Evolutionary conservation across 1,284 basidiomycete species (phyloP).

Genomic region (Tylopilus sp.): DNA sequence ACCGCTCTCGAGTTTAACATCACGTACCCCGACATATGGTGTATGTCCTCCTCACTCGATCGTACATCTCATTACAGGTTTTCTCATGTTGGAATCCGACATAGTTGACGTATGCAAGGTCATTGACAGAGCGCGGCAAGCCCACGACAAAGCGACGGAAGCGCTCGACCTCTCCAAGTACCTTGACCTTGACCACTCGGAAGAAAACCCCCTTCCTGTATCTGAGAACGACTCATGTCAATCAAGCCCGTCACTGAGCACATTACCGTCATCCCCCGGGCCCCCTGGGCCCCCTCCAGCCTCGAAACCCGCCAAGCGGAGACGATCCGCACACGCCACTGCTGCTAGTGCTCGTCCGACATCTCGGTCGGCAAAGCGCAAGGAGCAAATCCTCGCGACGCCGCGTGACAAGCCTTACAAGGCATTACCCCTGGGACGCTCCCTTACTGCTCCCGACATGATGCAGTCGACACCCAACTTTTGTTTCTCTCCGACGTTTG

Average conservation of each 20-base stretch:
- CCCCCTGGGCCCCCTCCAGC: too few species aligned
- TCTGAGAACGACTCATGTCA: neutral
- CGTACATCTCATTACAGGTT: neutral
- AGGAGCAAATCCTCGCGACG: conserved; percentile 1
- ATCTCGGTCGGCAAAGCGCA: neutral
- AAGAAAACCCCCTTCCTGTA: neutral
- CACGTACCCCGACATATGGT: neutral
- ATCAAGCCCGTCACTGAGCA: neutral
- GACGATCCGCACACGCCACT: neutral
- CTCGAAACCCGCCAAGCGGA: neutral
- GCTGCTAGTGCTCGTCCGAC: neutral
- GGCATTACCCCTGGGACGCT: conserved; percentile 10
- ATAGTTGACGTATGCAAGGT: conserved; percentile 17
- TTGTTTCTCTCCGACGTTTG: neutral
- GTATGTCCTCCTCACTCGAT: conserved; percentile 15
- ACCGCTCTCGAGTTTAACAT: neutral
- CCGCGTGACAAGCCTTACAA: conserved; percentile 2
- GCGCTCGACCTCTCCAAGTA: conserved; percentile 12
- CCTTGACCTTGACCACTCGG: neutral
- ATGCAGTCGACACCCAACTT: neutral
- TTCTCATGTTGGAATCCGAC: conserved; percentile 3
- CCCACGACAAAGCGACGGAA: neutral
- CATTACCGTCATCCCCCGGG: neutral
- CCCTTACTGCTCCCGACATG: conserved; percentile 18
- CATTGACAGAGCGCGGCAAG: conserved; percentile 3